A percentile compares a stretch with the other conserved stretches of the same genome.
Evolutionary conservation across 305 asterid species (phyloP).

Genomic region (Fraxinus paxiana): DNA sequence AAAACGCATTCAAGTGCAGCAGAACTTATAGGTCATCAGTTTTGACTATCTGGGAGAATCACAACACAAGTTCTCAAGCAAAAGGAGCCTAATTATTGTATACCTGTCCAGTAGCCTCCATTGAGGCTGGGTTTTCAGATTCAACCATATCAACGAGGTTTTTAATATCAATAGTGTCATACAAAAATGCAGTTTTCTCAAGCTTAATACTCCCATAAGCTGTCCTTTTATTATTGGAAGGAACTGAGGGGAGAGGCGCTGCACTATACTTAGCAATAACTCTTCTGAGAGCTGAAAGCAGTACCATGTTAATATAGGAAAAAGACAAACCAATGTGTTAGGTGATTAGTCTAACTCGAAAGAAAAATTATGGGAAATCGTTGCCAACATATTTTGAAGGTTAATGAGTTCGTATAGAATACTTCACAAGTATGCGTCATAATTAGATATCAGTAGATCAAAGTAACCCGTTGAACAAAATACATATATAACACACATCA

Average conservation of each 20-base stretch:
- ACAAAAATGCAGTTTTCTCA: conserved; percentile 45
- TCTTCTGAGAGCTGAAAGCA: conserved; percentile 70
- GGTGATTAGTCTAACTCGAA: neutral
- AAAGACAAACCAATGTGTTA: neutral
- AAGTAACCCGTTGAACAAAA: neutral
- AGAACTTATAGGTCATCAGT: conserved; percentile 19
- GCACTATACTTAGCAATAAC: conserved; percentile 62
- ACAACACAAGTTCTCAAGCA: neutral
- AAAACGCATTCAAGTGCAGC: conserved; percentile 19
- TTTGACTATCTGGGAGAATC: conserved; percentile 23
- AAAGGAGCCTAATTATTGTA: conserved; percentile 8
- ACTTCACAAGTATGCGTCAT: neutral
- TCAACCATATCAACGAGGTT: conserved; percentile 38
- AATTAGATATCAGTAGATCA: neutral
- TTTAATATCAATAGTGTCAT: conserved; percentile 39
- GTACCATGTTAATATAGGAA: conserved; percentile 17
- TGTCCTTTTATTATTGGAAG: conserved; percentile 53
- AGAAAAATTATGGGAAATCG: neutral
- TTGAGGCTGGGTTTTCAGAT: conserved; percentile 67
- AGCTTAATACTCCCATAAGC: conserved; percentile 69
- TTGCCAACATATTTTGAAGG: conserved; percentile 6
- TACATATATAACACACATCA: neutral
- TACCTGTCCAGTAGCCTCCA: conserved; percentile 92
- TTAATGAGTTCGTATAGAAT: neutral
- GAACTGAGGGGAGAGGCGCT: conserved; percentile 53